Evolutionary conservation across 768 basidiomycete species (phyloP), one percentile per base, ranked within the genome.

Genomic region (Pleurotus djamor): DNA sequence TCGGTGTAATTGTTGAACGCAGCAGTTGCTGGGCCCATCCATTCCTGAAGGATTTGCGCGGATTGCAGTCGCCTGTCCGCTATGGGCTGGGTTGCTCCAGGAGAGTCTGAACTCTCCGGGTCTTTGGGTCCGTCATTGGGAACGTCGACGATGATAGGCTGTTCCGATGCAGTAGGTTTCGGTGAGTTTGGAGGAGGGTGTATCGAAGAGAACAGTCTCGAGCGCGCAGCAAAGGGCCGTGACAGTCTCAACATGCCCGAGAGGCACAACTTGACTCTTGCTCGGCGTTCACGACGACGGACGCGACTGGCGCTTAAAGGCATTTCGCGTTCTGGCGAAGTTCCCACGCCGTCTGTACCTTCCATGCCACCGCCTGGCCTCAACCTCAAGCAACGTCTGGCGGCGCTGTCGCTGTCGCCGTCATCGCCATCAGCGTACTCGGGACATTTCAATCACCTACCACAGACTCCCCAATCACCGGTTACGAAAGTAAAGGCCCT

Each of bases 361-460:
- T 36, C 60, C 49, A 67, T 67, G 63, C 66, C 69, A 66, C 71
- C 71, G 48, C 64, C 66, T 60, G 63, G 72, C 33, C 68, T 82
- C 17, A 84, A 71, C 51, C 77, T 91, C 60, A 90, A 88, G 71
- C 88, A 91, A 66, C 74, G 84, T 60, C 79, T 91, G 5, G 82
- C 86, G 14, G 83, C 87, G 0, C 78, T 91, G 33, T 83, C 86
- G 8, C 69, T 82, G 2, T 77, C 84, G 4, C 66, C 77, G 4
- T 84, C 84, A 1, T 76, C 79, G n/a, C 79, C 83, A 0, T 74
- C 80, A 0, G 68, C 75, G 4, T 60, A 69, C 57, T 59, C 61
- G 60, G 62, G 67, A 61, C 66, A 74, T 61, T 54, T 60, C 62
- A 44, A 57, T n/a, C 62, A 63, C 6, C 59, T 62, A 4, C 64